These are phyloP conservation scores for Colletotrichum falcatum DNA, from an alignment of 2,329 filamentous ascomycete species.

Conservation along the genomic window DNA sequence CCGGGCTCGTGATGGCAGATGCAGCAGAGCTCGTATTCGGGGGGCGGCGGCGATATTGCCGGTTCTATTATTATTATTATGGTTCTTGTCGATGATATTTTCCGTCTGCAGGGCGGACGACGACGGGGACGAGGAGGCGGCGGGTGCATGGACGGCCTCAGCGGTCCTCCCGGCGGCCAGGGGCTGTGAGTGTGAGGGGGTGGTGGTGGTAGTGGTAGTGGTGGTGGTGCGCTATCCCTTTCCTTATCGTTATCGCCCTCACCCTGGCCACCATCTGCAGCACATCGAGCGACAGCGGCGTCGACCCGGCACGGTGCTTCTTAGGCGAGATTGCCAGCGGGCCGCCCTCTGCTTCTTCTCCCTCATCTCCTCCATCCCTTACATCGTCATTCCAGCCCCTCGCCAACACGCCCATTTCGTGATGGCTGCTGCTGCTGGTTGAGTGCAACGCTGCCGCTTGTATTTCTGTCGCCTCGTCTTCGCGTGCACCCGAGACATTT, in stretches of 20 bases:
- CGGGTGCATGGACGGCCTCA: not conserved
- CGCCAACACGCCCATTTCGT: not conserved
- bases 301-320: conserved; percentile 39
- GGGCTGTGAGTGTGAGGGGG: too few species aligned
- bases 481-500: conserved; percentile 39
- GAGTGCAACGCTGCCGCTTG: conserved; percentile 4
- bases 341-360: not conserved
- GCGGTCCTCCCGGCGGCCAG: too few species aligned
- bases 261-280: conserved; percentile 16
- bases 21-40: conserved; percentile 30
- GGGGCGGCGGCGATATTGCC: conserved; percentile 11
- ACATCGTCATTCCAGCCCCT: not conserved
- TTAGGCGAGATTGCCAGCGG: conserved; percentile 26
- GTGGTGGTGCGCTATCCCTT: conserved; percentile 30
- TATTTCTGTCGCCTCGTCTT: conserved; percentile 3
- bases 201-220: not conserved
- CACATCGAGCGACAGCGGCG: conserved; percentile 40
- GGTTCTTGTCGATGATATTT: conserved; percentile 15
- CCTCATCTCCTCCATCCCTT: not conserved
- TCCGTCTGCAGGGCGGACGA: conserved; percentile 30
- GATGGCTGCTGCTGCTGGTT: not conserved
- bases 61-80: not conserved
- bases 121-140: not conserved
- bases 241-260: conserved; percentile 1
- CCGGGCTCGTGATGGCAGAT: conserved; percentile 30